Evolutionary conservation across 1,284 basidiomycete genomes (phyloP), one percentile per base, ranked within the genome.

Genomic region (Athelia sp.): DNA sequence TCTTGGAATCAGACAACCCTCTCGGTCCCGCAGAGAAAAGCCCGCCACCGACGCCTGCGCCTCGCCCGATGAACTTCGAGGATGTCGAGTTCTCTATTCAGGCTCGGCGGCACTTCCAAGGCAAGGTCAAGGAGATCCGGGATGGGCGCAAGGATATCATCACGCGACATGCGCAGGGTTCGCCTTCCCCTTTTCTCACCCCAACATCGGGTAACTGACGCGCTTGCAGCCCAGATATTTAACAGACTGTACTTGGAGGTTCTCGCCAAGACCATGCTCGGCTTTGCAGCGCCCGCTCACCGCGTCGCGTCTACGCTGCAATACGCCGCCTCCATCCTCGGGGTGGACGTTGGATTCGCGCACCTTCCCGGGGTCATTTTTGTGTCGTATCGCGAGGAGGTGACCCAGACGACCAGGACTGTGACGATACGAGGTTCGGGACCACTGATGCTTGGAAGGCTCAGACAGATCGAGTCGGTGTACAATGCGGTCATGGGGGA

Each of bases 401-500:
- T 88, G 60, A 79, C 84, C 24, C 83, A 84, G 56, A 80, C 81
- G 3, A 87, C 86, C 19, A 86, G 91, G 66, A 90, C 87, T 21
- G 87, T 92, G 61, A 90, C 93, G 61, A 74, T 93, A 61, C 89
- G 88, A 61, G 82, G 82, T 51, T 67, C 72, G 35, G 84, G 87
- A n/a, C 76, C 83, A 40, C 81, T 93, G 38, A 78, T 84, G 35
- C 78, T 93, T 4, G 88, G 88, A 18, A 79, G 79, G 50, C 75
- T 93, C 9, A 88, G 91, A 63, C 77, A 82, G 50, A 82, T 90
- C 0, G 89, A 92, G 62, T 58, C 75, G 32, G 76, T 91, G 55
- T 93, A 93, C 62, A 81, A 87, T 36, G 65, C 73, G 10, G 90
- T 93, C 35, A 81, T 93, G 11, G 90, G 91, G 62, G 90, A 93